Evolutionary conservation across 176 grass and related monocot genomes (phyloP), one percentile per base, ranked within the genome.

Genomic region (Elaeis guineensis): DNA sequence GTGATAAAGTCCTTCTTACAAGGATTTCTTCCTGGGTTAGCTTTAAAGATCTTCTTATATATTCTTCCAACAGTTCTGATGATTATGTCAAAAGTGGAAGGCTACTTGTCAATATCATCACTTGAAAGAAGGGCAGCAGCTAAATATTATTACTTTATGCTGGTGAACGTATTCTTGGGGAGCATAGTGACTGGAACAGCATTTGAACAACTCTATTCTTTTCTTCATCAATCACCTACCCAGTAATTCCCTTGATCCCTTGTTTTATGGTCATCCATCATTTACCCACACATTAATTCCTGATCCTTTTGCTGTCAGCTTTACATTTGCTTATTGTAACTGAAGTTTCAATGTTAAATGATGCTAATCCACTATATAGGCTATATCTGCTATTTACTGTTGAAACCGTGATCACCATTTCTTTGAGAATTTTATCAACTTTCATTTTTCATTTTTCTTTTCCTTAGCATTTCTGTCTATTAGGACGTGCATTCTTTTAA

Each of bases 141-240:
- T 25, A 97, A 97, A 80, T 97, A 91, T 78, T 97, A 97, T 64
- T 97, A 97, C 84, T 97, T 97, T 55, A 97, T 97, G 83, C 49
- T 97, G 28, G 76, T 97, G 50, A 97, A 97, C 61, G 92, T 97
- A 8, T 97, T 97, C 72, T 72, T 97, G 17, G 92, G 92, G 72
- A 97, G 92, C 59, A 85, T 97, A 79, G 88, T 97, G 11, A 70
- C 84, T 50, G 92, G 92, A 72, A 89, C 87, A 53, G 92, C 92
- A 51, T 97, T 97, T 78, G 81, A 97, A 56, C 92, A 97, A 50
- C 76, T 97, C 62, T 70, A 88, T 70, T 72, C 69, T 19, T 97
- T 97, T 71, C 66, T 97, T 29, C 92, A 91, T 26, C 51, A 91
- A 50, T 69, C 92, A 25, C 92, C 92, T 69, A 60, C 73, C 63